Evolutionary conservation across 73 alveolate genomes (phyloP).

Genomic region (Paramecium tetraurelia): DNA sequence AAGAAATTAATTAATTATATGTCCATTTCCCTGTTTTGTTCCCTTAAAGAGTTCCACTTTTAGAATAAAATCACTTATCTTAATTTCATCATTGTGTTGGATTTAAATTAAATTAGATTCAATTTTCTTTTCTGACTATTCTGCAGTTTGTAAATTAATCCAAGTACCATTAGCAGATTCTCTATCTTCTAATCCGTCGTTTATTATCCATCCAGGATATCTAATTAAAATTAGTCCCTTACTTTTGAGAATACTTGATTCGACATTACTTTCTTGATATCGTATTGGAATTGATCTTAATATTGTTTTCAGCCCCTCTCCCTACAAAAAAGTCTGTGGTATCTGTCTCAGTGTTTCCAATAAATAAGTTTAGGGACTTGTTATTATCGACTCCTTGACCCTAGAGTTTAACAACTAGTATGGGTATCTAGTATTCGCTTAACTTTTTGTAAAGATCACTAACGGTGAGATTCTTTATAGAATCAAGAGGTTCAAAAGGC

Average conservation of each 20-base stretch:
- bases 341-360: not conserved
- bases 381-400: not conserved
- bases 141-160: not conserved
- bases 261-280: not conserved
- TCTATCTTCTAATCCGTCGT: not conserved
- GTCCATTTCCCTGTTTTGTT: not conserved
- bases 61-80: slow-evolving; percentile 2
- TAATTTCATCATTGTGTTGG: not conserved
- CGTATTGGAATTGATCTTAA: not conserved
- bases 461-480: not conserved
- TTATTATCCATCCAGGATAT: not conserved
- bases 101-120: not conserved
- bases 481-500: not conserved
- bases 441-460: not conserved
- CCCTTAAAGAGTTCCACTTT: not conserved
- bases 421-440: not conserved
- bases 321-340: not conserved
- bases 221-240: not conserved
- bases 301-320: not conserved
- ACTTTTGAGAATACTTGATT: not conserved
- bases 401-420: not conserved
- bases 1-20: not conserved
- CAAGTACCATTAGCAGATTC: slow-evolving; percentile 33
- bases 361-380: not conserved
- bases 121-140: not conserved